These are phyloP conservation scores for Noccaea caerulescens DNA, from an alignment of 345 rosid genomes.

Conservation along the genomic window DNA sequence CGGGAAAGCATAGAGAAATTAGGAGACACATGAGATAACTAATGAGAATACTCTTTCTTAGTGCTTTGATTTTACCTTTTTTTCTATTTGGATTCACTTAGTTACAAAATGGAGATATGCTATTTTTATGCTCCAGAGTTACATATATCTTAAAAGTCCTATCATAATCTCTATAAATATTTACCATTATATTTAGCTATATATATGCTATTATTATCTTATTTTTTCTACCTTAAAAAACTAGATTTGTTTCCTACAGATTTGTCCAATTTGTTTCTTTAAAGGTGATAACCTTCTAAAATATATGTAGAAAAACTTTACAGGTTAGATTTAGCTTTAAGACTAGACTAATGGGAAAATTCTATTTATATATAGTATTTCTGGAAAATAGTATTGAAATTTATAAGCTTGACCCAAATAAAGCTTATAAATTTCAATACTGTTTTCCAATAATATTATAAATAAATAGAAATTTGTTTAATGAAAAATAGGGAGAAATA, in stretches of 20 bases:
- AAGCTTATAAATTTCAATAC: background rate
- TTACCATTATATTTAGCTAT: background rate
- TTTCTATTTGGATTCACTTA: background rate
- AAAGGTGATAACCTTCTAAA: too few relatives aligned
- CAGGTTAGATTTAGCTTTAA: too few relatives aligned
- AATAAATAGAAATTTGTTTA: background rate
- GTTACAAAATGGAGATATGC: background rate
- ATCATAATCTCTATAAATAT: background rate
- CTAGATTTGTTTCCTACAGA: too few relatives aligned
- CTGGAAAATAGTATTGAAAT: background rate
- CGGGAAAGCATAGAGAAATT: background rate
- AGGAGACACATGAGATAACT: background rate
- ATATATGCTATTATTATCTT: too few relatives aligned
- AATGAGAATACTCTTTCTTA: background rate
- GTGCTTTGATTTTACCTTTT: background rate
- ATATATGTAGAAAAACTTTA: too few relatives aligned
- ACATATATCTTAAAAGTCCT: background rate
- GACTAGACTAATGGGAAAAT: too few relatives aligned
- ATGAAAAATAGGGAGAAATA: background rate
- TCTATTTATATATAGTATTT: background rate
- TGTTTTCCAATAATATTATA: background rate
- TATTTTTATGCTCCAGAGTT: conserved; percentile 3
- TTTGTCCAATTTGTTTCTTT: too few relatives aligned
- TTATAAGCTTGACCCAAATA: background rate
- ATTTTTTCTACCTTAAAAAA: too few relatives aligned